Percentiles rank a stretch among this genome's conserved stretches.
phyloP scores from a whole-genome alignment of 495 filamentous ascomycete genomes.

The Barbatosphaeria neglecta region DNA sequence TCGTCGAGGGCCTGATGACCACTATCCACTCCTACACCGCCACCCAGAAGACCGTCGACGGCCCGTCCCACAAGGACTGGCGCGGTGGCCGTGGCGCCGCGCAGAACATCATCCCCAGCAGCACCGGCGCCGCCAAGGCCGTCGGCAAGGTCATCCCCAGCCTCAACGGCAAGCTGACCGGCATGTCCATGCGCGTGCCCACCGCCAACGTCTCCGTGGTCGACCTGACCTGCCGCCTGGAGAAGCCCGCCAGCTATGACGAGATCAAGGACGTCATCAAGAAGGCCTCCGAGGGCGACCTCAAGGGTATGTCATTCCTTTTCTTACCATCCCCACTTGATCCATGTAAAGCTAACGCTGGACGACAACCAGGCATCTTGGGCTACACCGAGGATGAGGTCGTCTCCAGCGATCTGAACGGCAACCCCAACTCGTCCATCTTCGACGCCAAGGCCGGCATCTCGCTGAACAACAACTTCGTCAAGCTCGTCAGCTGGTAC shows the following conservation, averaged over 20 bases:
- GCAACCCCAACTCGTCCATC: constrained; percentile 86
- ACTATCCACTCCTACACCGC: constrained; percentile 99
- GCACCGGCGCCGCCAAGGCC: constrained; percentile 98
- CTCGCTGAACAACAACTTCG: constrained; percentile 92
- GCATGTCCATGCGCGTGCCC: constrained; percentile 98
- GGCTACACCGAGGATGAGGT: constrained; percentile 95
- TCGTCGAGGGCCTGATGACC: constrained; percentile 99
- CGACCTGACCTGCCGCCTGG: constrained; percentile 85
- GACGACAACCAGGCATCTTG: constrained; percentile 63
- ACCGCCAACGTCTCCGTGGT: constrained; percentile 99
- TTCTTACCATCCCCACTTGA: neutral
- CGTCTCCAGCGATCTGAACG: constrained; percentile 87
- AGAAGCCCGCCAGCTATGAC: constrained; percentile 84
- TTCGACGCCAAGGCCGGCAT: constrained; percentile 99
- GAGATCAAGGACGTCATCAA: constrained; percentile 89
- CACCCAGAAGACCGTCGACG: constrained; percentile 99
- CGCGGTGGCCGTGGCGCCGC: constrained; percentile 96
- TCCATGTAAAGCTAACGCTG: neutral
- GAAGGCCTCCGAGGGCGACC: constrained; percentile 67
- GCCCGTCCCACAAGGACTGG: constrained; percentile 97
- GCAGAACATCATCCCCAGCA: constrained; percentile 99
- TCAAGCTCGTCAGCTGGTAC: constrained; percentile 98
- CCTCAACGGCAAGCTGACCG: constrained; percentile 98
- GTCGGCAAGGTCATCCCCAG: constrained; percentile 98
- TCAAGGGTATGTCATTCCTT: constrained; percentile 58